Evolutionary conservation across 2,329 filamentous ascomycete species (phyloP), one percentile per base, ranked within the genome.

Genomic region (Annulohypoxylon truncatum): DNA sequence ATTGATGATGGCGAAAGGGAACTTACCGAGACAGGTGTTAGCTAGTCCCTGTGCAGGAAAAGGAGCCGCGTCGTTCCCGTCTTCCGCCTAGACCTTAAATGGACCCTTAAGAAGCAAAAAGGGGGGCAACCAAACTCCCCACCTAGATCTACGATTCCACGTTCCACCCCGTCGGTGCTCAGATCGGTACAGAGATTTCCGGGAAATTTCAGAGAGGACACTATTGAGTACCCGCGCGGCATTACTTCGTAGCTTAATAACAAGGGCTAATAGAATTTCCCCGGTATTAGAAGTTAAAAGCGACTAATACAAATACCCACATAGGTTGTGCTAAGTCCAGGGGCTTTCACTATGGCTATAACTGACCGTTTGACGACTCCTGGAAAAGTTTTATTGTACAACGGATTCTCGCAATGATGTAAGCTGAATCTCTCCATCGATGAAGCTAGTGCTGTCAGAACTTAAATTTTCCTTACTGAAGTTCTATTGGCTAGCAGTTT

Each of bases 21-120:
- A 63, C 40, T 54, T 38, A 20, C 54, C 58, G 64, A 69, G 64
- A 69, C 67, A 67, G 31, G 42, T 57, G 26, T 50, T 58, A 38
- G 38, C 61, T 63, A 55, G 67, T 40, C 59, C 59, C 59, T 70
- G 64, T 55, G 38, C 52, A 42, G 24, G 35, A 42, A 47, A 55
- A 55, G 18, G 29, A 50, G 52, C 33, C 56, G 50, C 53, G 47
- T 47, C 5, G 18, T 50, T 46, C 40, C 44, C 66, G 28, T 29
- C 31, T 31, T 28, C 44, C 47, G 44, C 42, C 55, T 64, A 61
- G 42, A 38, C 40, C 54, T 22, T 47, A 59, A 66, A 52, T 13
- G 44, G 53, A 44, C 26, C 35, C 3, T 29, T 24, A 13, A 62
- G 44, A 63, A 63, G 56, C 61, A 62, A 65, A 65, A 29, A 35